A percentile compares a stretch with the other conserved stretches of the same genome.
Evolutionary conservation across 768 basidiomycete species (phyloP).

Genomic region (Pulveroboletus sp.): DNA sequence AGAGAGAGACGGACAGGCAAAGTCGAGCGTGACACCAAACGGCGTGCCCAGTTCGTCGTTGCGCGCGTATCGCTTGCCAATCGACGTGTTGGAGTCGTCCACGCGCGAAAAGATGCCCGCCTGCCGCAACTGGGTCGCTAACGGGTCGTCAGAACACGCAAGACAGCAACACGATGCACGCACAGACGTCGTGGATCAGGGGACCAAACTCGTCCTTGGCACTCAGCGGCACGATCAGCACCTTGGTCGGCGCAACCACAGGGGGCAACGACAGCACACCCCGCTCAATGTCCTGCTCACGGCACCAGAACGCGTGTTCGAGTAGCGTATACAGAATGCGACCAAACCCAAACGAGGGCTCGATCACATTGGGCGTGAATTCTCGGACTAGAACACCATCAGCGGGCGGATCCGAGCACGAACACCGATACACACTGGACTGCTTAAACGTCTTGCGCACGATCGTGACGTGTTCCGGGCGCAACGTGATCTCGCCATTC

Average conservation of each 20-base stretch:
- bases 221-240: constrained; percentile 93
- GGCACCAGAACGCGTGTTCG: constrained; percentile 94
- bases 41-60: constrained; percentile 99
- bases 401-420: constrained; percentile 11
- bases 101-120: constrained; percentile 91
- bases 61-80: constrained; percentile 95
- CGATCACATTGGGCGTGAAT: constrained; percentile 96
- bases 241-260: constrained; percentile 92
- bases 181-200: constrained; percentile 86
- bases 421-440: constrained; percentile 52
- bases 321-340: constrained; percentile 92
- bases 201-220: constrained; percentile 81
- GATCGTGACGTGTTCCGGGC: constrained; percentile 72
- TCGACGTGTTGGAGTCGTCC: constrained; percentile 92
- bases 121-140: constrained; percentile 83
- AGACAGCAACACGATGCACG: constrained; percentile 37
- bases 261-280: constrained; percentile 89
- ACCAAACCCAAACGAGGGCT: constrained; percentile 96
- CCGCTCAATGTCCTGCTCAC: constrained; percentile 89
- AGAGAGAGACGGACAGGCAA: constrained; percentile 59
- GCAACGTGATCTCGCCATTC: constrained; percentile 67
- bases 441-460: constrained; percentile 86
- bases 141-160: constrained; percentile 1
- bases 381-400: constrained; percentile 70
- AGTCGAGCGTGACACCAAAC: constrained; percentile 94